These are phyloP conservation scores for Aspergillus arachidicola DNA, from an alignment of 2,329 filamentous ascomycete genomes.

Conservation along the genomic window DNA sequence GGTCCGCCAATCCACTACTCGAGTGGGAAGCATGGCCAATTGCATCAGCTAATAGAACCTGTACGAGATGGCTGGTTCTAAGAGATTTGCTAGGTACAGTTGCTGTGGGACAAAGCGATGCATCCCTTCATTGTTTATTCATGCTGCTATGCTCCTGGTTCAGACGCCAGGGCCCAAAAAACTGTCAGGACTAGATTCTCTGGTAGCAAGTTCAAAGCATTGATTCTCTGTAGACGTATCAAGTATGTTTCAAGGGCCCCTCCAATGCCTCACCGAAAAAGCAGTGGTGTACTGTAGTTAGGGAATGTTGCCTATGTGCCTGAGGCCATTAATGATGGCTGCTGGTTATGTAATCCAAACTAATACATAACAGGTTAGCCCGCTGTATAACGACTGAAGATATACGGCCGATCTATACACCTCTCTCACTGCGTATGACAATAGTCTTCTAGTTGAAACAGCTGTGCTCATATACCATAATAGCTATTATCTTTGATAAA, in stretches of 20 bases:
- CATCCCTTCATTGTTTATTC: background rate
- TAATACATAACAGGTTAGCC: background rate
- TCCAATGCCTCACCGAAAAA: background rate
- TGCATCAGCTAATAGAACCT: background rate
- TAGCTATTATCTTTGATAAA: too few species aligned
- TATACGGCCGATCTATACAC: too few species aligned
- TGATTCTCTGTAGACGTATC: background rate
- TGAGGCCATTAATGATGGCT: background rate
- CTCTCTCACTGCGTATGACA: too few species aligned
- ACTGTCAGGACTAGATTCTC: background rate
- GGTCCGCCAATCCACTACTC: constrained; percentile 14
- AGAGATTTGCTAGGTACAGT: background rate
- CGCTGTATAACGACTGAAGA: background rate
- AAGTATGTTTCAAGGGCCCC: background rate
- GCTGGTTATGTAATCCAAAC: background rate
- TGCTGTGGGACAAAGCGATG: background rate
- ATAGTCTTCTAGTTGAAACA: too few species aligned
- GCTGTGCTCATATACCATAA: too few species aligned
- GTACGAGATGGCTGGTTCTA: background rate
- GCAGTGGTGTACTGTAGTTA: background rate
- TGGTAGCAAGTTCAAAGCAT: background rate
- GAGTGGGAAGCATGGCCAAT: background rate
- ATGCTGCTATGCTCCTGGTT: background rate
- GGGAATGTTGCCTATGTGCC: background rate
- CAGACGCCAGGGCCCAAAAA: background rate